A percentile compares a stretch with the other conserved stretches of the same genome.
Conservation (phyloP, 805 yeast genomes). For the Wickerhamomyces chaumierensis region DNA sequence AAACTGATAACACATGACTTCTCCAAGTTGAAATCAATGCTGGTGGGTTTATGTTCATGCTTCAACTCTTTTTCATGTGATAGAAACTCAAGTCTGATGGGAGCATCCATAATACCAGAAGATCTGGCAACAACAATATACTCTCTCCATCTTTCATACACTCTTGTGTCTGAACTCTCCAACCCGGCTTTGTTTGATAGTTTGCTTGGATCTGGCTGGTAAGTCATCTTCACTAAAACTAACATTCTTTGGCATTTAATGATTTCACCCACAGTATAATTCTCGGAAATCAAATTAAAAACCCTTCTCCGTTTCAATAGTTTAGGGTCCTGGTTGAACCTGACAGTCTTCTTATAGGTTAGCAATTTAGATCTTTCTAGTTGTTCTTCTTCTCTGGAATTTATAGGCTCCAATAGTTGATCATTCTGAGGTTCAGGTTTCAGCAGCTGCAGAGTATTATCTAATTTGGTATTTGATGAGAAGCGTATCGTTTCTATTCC, state of each 20-base stretch:
- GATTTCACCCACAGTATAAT: constrained; percentile 44
- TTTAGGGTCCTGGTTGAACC: constrained; percentile 6
- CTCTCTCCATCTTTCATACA: constrained; percentile 71
- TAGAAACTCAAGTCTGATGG: constrained; percentile 56
- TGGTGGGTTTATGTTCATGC: constrained; percentile 9
- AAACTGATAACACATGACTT: constrained; percentile 31
- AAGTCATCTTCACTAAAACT: constrained; percentile 40
- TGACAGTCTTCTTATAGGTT: constrained; percentile 15
- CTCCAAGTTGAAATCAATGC: constrained; percentile 21
- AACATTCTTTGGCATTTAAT: constrained; percentile 59
- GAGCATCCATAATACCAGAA: constrained; percentile 38
- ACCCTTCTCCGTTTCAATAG: constrained; percentile 9
- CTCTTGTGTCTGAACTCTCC: constrained; percentile 41
- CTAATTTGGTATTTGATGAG: too few species aligned
- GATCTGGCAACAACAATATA: constrained; percentile 60
- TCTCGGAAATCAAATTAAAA: constrained; percentile 20
- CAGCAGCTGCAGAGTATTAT: not conserved
- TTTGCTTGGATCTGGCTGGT: constrained; percentile 10
- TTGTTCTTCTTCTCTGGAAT: constrained; percentile 10
- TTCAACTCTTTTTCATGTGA: constrained; percentile 23
- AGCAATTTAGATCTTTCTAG: constrained; percentile 14
- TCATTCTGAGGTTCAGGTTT: constrained; percentile 1
- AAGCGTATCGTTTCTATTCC: too few species aligned
- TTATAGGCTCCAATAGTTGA: constrained; percentile 4
- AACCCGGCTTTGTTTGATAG: constrained; percentile 33